Percentiles rank a stretch among this genome's conserved stretches.
Conservation (phyloP, 2,329 filamentous ascomycete species). For the Dothideomycetes sp. region DNA sequence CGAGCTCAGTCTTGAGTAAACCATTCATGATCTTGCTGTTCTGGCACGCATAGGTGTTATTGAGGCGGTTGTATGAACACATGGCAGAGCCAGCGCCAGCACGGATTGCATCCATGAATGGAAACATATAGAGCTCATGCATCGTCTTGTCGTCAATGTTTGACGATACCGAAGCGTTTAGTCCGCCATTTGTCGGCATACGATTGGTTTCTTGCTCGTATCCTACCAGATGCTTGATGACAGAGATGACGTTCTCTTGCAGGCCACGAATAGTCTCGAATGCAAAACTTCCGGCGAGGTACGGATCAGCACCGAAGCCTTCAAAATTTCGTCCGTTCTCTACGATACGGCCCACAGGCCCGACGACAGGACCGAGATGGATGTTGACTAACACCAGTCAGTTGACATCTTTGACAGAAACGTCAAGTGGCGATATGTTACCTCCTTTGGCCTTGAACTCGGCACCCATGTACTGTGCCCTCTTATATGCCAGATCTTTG, state of each 20-base stretch:
- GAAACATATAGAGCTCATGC: constrained; percentile 26
- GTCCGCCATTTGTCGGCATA: constrained; percentile 9
- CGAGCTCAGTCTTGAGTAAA: constrained; percentile 52
- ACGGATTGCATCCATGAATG: constrained; percentile 57
- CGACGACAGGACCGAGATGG: constrained; percentile 20
- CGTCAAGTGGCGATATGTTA: too few relatives aligned
- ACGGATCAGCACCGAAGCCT: constrained; percentile 17
- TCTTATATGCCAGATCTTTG: constrained; percentile 20
- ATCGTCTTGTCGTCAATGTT: constrained; percentile 15
- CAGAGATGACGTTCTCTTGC: constrained; percentile 27
- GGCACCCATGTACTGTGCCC: constrained; percentile 22
- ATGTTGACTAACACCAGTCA: constrained; percentile 13
- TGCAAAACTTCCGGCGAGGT: constrained; percentile 18
- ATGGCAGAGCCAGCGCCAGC: constrained; percentile 56
- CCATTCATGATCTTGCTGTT: constrained; percentile 50
- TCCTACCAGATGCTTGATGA: constrained; percentile 22
- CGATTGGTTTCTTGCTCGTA: constrained; percentile 21
- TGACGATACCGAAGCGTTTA: constrained; percentile 36
- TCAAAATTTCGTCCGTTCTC: constrained; percentile 23
- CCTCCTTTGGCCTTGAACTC: constrained; percentile 22
- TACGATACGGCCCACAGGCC: constrained; percentile 20
- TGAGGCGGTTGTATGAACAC: constrained; percentile 65
- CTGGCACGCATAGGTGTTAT: constrained; percentile 56
- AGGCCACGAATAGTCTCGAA: constrained; percentile 18
- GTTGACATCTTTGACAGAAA: too few relatives aligned